Conservation (phyloP, 2,329 filamentous ascomycete genomes). For the Hymenoscyphus albidus region DNA sequence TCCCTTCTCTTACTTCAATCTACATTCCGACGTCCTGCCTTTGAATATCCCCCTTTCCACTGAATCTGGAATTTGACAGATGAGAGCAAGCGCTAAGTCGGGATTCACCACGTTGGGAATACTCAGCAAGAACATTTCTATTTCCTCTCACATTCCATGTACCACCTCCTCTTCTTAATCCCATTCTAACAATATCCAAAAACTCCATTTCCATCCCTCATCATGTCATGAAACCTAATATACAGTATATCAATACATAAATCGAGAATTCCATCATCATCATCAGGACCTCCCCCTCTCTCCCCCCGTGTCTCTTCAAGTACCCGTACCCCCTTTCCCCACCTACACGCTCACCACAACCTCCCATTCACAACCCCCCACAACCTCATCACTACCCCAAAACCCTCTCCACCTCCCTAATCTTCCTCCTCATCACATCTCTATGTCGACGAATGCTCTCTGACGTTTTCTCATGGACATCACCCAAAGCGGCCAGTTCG, state of each 20-base stretch:
- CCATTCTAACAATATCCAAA: neutral
- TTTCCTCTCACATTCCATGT: neutral
- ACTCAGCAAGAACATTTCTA: too few relatives aligned
- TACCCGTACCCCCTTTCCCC: neutral
- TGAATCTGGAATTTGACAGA: too few relatives aligned
- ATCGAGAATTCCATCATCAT: neutral
- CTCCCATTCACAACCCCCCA: too few relatives aligned
- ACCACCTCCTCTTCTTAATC: neutral
- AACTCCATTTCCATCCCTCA: neutral
- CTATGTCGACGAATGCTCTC: neutral
- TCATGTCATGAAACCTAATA: neutral
- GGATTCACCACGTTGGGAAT: too few relatives aligned
- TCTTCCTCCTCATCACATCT: neutral
- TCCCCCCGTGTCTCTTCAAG: too few relatives aligned
- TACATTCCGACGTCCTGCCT: too few relatives aligned
- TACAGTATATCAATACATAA: neutral
- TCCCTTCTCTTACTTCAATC: too few relatives aligned
- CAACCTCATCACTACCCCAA: neutral
- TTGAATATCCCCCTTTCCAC: too few relatives aligned
- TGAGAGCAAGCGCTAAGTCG: too few relatives aligned
- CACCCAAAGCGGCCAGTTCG: neutral
- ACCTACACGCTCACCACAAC: neutral
- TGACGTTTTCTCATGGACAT: neutral
- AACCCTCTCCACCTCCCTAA: constrained; percentile 1
- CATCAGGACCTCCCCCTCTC: neutral